Base-by-base conservation (phyloP, 129 eudicot genomes). In the Lonicera japonica region DNA sequence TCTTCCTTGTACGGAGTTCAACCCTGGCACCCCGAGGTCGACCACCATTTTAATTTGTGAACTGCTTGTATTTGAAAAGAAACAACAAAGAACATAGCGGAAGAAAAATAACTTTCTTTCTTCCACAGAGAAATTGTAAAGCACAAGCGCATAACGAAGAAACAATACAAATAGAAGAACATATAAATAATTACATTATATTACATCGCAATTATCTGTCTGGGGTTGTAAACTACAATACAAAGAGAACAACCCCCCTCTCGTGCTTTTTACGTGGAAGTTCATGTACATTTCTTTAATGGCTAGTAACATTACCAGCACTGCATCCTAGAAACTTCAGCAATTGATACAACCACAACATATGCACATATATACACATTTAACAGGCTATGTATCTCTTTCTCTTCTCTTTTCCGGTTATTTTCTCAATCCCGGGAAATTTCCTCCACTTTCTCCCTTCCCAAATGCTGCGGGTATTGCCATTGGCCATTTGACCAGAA, bases 401-500 rank as follows among this genome's bases (percentile, higher is more conserved):
- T 15, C 5, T 53, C 36, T 29, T 53, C 36, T 29, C 36, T 29
- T 29, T 29, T 15, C 50, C 51, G 4, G 54, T 19, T 45, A 7
- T 43, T 46, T 47, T 22, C 14, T 46, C 36, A 39, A 19, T 8
- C 52, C 34, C 22, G 36, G 36, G 15, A 55, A 50, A 14, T 14
- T n/a, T 34, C 25, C 63, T 66, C 38, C 58, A 45, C 25, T 21
- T 48, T 20, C 36, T 25, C 10, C 2, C 36, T 41, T 25, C 13
- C 16, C 21, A n/a, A 21, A 21, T 39, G 41, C 41, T n/a, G n/a
- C n/a, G n/a, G n/a, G n/a, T n/a, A n/a, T n/a, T n/a, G 41, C 13
- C 43, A 41, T 14, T 38, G 5, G 13, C 53, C 25, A 59, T 38
- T 73, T 51, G 58, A 52, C 39, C 45, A 63, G 54, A 59, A 56